Percentiles rank a stretch among this genome's conserved stretches.
These are phyloP conservation scores for Solanum commersonii DNA, from an alignment of 257 asterid genomes.

Conservation along the genomic window DNA sequence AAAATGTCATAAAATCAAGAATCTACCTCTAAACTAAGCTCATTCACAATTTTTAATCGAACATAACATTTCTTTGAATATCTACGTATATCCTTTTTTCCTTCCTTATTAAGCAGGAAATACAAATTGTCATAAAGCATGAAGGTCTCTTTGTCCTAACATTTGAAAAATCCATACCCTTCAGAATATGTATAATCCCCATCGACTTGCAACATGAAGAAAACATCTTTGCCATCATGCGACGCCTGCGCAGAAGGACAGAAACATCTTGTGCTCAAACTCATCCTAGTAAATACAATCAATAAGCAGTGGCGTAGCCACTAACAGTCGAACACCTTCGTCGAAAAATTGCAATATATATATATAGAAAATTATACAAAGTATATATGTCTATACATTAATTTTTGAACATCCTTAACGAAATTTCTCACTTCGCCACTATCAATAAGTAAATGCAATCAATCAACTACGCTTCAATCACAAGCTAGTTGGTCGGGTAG, in stretches of 20 bases:
- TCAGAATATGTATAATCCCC: slow-evolving; percentile 46
- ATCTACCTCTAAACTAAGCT: not conserved
- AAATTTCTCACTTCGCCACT: not conserved
- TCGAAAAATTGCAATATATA: no score
- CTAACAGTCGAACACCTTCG: not conserved
- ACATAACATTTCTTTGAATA: not conserved
- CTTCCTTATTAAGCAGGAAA: not conserved
- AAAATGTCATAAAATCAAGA: not conserved
- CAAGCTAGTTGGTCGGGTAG: not conserved
- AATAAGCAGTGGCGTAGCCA: not conserved
- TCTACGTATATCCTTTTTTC: not conserved
- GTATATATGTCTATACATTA: not conserved
- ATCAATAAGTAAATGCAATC: not conserved
- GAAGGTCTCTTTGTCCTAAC: not conserved
- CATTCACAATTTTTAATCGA: not conserved
- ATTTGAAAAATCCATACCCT: slow-evolving; percentile 26
- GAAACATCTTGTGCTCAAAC: not conserved
- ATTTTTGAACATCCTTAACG: not conserved
- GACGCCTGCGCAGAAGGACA: slow-evolving; percentile 24
- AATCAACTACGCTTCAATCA: not conserved
- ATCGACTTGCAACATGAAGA: slow-evolving; percentile 47
- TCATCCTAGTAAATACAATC: not conserved
- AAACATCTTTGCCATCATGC: slow-evolving; percentile 56
- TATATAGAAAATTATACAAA: not conserved
- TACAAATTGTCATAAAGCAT: not conserved